Conservation (phyloP, 257 asterid species). For the Gentiana macrophylla region DNA sequence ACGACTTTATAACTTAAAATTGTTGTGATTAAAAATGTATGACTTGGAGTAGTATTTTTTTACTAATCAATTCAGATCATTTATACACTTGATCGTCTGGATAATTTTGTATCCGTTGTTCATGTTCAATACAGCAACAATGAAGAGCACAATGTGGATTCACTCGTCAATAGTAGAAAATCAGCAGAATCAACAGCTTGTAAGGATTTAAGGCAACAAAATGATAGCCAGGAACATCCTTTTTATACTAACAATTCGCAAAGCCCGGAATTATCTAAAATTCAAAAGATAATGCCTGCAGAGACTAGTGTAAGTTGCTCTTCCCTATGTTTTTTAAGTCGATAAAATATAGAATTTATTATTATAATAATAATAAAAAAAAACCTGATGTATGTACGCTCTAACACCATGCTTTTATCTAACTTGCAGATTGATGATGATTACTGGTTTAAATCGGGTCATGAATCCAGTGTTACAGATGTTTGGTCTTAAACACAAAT, state of each 20-base stretch:
- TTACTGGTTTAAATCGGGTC: constrained; percentile 65
- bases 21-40: too few species aligned
- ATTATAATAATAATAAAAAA: not conserved
- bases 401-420: not conserved
- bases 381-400: not conserved
- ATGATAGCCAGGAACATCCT: constrained; percentile 16
- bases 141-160: constrained; percentile 22
- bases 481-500: constrained; percentile 27
- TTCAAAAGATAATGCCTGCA: constrained; percentile 49
- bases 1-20: not conserved
- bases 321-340: too few species aligned
- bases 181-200: constrained; percentile 22
- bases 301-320: constrained; percentile 46
- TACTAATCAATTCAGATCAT: too few species aligned
- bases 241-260: constrained; percentile 12
- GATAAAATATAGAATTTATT: not conserved
- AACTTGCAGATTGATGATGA: constrained; percentile 47
- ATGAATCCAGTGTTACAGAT: constrained; percentile 31
- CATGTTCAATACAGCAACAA: constrained; percentile 31
- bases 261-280: constrained; percentile 23
- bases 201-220: constrained; percentile 14
- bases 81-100: too few species aligned
- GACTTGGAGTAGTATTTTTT: too few species aligned
- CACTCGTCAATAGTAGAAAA: constrained; percentile 25
- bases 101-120: too few species aligned